Conservation (phyloP, 1,284 basidiomycete species). For the Cryptococcus neoformans region DNA sequence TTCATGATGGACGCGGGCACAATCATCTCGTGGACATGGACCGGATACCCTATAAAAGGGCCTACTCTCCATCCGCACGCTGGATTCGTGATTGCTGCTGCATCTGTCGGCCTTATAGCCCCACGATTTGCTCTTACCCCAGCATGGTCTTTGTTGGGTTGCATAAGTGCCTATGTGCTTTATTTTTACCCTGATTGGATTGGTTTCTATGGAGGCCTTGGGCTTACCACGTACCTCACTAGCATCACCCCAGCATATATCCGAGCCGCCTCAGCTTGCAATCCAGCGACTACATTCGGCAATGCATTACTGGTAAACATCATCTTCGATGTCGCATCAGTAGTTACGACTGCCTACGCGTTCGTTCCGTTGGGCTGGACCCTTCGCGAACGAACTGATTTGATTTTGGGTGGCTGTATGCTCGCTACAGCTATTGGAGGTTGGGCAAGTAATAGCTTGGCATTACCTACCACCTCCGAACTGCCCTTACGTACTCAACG, state of each 20-base stretch:
- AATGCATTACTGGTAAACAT: conserved; percentile 63
- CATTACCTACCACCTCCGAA: conserved; percentile 13
- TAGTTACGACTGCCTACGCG: conserved; percentile 88
- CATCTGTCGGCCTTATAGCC: conserved; percentile 52
- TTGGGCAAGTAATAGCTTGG: conserved; percentile 8
- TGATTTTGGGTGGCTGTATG: conserved; percentile 49
- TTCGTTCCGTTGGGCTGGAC: conserved; percentile 82
- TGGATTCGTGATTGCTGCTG: conserved; percentile 64
- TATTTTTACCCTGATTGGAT: conserved; percentile 66
- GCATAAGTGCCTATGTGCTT: conserved; percentile 52
- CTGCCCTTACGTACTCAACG: conserved; percentile 15
- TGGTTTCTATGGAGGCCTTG: conserved; percentile 69
- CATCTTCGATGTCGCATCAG: conserved; percentile 65
- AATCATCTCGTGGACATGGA: conserved; percentile 87
- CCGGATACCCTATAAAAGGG: conserved; percentile 74
- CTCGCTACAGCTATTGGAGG: conserved; percentile 14
- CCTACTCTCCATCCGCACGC: conserved; percentile 74
- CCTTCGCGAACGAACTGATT: conserved; percentile 75
- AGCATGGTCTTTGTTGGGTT: conserved; percentile 1
- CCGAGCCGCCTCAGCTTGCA: conserved; percentile 43
- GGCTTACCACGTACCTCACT: conserved; percentile 65
- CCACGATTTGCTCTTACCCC: not conserved
- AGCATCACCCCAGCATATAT: conserved; percentile 62
- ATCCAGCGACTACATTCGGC: conserved; percentile 54
- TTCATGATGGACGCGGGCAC: conserved; percentile 77